Base-by-base conservation (phyloP, 176 grass and related monocot genomes). In the Phoenix roebelenii region DNA sequence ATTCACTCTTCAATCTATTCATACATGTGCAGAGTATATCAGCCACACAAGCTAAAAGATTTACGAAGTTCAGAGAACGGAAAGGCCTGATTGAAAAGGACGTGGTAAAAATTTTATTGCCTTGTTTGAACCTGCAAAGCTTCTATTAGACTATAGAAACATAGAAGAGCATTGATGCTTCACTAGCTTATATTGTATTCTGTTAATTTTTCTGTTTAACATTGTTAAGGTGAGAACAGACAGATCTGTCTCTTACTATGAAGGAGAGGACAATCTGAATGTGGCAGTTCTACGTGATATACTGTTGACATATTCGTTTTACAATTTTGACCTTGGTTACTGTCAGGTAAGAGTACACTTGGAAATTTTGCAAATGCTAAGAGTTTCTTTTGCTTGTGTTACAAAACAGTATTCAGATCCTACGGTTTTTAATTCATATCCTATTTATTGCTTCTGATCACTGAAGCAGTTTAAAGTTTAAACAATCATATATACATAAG, bases 1-100 rank as follows among this genome's bases (percentile, higher is more conserved):
- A 44, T 44, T 14, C 35, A 44, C 32, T 44, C 35, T 44, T 44
- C 35, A 44, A 12, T 44, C 10, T 67, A 55, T 62, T 70, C 69
- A 67, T 61, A 50, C 28, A 69, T 79, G 58, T 72, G 63, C 78
- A 98, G 93, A 92, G 87, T 74, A 98, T 98, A 66, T 92, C 87
- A 65, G 32, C 79, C 19, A 74, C 55, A 18, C 93, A 98, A 85
- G 93, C 93, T 60, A 92, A 92, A 92, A 85, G 84, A 82, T 98
- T 98, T 78, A 91, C 87, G 25, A 98, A 98, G 72, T 98, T 81
- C 73, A 88, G 93, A 63, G 87, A 97, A 85, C 82, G 93, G 71
- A 97, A 97, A 85, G 75, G 84, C 5, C 87, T 97, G 52, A 97
- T 97, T 61, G 87, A 97, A 73, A 97, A 97, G 83, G 93, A 98